Evolutionary conservation across 2,329 filamentous ascomycete genomes (phyloP).

Genomic region (Aschersonia sp.): DNA sequence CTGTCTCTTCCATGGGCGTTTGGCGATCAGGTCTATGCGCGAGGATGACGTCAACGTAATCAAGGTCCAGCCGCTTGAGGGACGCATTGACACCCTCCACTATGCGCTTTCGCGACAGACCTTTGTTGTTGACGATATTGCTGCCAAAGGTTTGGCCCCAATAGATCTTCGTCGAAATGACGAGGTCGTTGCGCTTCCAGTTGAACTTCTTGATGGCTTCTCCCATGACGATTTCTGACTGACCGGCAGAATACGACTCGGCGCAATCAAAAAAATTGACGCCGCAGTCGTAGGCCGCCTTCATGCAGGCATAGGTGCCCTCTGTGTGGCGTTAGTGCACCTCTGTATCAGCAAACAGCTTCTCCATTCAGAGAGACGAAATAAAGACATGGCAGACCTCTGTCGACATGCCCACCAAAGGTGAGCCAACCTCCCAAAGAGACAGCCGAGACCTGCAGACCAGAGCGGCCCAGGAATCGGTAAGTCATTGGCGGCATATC

Average conservation of each 20-base stretch:
- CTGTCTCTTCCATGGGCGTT: slow-evolving; percentile 57
- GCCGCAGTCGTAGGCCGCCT: slow-evolving; percentile 43
- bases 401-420: slow-evolving; percentile 58
- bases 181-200: slow-evolving; percentile 47
- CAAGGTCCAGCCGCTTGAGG: slow-evolving; percentile 39
- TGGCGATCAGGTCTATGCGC: slow-evolving; percentile 54
- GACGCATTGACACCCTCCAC: slow-evolving; percentile 49
- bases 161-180: slow-evolving; percentile 43
- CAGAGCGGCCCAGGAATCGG: slow-evolving; percentile 55
- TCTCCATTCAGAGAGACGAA: not conserved
- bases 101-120: slow-evolving; percentile 55
- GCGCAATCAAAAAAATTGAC: slow-evolving; percentile 52
- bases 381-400: slow-evolving; percentile 27
- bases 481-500: slow-evolving; percentile 48
- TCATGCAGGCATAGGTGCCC: slow-evolving; percentile 42
- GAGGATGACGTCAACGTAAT: slow-evolving; percentile 55
- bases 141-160: slow-evolving; percentile 39
- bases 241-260: slow-evolving; percentile 41
- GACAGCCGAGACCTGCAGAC: slow-evolving; percentile 61
- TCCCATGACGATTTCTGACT: slow-evolving; percentile 50
- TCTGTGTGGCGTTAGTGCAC: slow-evolving; percentile 7
- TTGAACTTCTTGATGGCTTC: slow-evolving; percentile 43
- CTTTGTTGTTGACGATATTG: slow-evolving; percentile 51
- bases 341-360: not conserved
- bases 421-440: slow-evolving; percentile 61